Conservation (phyloP, 2,329 filamentous ascomycete species). For the Stemphylium beticola region DNA sequence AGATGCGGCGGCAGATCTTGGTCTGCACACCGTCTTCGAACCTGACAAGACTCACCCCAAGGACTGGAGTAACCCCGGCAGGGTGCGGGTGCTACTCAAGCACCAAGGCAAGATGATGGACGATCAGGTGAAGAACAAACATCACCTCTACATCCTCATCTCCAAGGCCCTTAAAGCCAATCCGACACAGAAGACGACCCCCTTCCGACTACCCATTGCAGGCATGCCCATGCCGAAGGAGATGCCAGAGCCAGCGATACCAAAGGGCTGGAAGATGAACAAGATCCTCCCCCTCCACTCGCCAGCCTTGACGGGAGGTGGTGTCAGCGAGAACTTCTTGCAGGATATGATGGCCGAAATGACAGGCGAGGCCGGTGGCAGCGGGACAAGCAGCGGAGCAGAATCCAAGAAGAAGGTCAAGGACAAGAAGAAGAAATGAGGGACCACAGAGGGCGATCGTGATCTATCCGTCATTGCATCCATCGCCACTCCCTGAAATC, state of each 20-base stretch:
- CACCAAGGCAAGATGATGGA: slow-evolving; percentile 62
- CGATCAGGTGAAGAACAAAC: slow-evolving; percentile 71
- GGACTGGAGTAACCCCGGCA: slow-evolving; percentile 96
- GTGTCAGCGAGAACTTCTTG: slow-evolving; percentile 91
- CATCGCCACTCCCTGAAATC: neutral
- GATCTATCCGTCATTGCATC: neutral
- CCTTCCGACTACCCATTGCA: slow-evolving; percentile 74
- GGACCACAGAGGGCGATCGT: neutral
- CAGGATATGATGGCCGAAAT: slow-evolving; percentile 98
- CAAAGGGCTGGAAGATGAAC: slow-evolving; percentile 89
- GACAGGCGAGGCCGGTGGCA: slow-evolving; percentile 54
- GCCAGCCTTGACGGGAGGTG: slow-evolving; percentile 87
- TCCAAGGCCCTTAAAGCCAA: slow-evolving; percentile 76
- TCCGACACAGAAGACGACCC: slow-evolving; percentile 75
- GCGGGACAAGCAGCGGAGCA: slow-evolving; percentile 31
- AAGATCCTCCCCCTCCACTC: slow-evolving; percentile 85
- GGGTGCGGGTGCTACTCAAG: slow-evolving; percentile 79
- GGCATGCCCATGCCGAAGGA: slow-evolving; percentile 72
- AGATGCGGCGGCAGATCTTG: slow-evolving; percentile 70
- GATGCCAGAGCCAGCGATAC: slow-evolving; percentile 70
- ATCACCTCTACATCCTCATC: slow-evolving; percentile 85
- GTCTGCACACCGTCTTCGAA: slow-evolving; percentile 79
- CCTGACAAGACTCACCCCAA: slow-evolving; percentile 91
- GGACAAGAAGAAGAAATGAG: slow-evolving; percentile 49
- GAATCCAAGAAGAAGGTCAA: slow-evolving; percentile 44